Percentiles rank a stretch among this genome's conserved stretches.
Conservation (phyloP, 2,329 filamentous ascomycete genomes). For the Colletotrichum simmondsii region DNA sequence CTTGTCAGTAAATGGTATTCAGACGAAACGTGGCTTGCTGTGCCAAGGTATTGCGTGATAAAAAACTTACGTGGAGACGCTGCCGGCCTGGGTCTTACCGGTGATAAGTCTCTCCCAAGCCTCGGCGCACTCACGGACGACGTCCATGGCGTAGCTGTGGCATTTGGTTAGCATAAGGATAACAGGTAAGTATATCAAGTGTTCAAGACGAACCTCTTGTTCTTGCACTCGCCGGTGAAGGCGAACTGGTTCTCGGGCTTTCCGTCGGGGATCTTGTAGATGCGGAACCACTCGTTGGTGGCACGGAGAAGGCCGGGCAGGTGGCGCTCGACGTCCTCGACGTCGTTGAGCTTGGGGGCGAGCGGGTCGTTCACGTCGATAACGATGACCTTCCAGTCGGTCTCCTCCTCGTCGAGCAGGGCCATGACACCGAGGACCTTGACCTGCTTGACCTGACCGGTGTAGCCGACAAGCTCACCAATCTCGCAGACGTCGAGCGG, state of each 20-base stretch:
- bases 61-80: constrained; percentile 80
- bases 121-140: constrained; percentile 94
- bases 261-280: constrained; percentile 99
- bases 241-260: constrained; percentile 99
- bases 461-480: constrained; percentile 95
- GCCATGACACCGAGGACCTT: constrained; percentile 99
- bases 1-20: constrained; percentile 42
- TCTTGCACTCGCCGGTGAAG: constrained; percentile 99
- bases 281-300: constrained; percentile 99
- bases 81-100: constrained; percentile 84
- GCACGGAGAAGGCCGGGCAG: constrained; percentile 95
- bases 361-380: constrained; percentile 98
- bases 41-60: constrained; percentile 15
- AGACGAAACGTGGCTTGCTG: constrained; percentile 21
- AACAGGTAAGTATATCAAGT: too few species aligned
- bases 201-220: constrained; percentile 77
- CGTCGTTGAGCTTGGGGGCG: constrained; percentile 95
- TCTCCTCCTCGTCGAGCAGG: constrained; percentile 98
- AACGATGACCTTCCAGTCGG: constrained; percentile 99
- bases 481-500: constrained; percentile 99
- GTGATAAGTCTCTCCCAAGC: constrained; percentile 97
- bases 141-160: constrained; percentile 86
- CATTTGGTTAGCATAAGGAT: constrained; percentile 10
- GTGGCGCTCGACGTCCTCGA: constrained; percentile 99
- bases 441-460: constrained; percentile 98